phyloP scores from a whole-genome alignment of 306 rosid genomes.

The Castanospermum australe region DNA sequence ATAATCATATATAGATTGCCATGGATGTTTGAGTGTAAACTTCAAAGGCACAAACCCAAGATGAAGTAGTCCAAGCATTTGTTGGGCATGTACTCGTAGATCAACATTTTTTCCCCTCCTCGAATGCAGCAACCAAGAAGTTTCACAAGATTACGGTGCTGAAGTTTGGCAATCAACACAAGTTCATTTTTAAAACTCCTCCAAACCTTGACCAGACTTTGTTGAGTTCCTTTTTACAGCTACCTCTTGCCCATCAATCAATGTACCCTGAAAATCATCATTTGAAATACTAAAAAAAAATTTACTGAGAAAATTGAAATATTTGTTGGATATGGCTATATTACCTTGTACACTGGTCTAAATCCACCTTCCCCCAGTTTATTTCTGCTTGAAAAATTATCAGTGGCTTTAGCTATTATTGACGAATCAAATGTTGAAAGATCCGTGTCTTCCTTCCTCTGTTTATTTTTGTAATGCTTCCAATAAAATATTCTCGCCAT shows the following conservation, averaged over 20 bases:
- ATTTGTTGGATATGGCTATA: not conserved
- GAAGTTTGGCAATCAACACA: conserved; percentile 12
- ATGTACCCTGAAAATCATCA: not conserved
- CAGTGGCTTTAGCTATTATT: conserved; percentile 10
- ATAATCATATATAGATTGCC: too few species aligned
- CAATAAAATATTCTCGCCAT: not conserved
- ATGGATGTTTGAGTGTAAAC: too few species aligned
- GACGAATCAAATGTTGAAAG: conserved; percentile 2
- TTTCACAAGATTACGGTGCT: conserved; percentile 26
- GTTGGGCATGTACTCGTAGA: conserved; percentile 24
- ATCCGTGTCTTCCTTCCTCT: not conserved
- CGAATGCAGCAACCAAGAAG: conserved; percentile 28
- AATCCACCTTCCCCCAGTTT: conserved; percentile 35
- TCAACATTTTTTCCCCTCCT: not conserved
- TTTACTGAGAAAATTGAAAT: not conserved
- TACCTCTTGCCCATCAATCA: not conserved
- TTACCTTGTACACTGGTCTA: conserved; percentile 37
- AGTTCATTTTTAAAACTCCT: conserved; percentile 28
- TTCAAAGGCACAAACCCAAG: conserved; percentile 15
- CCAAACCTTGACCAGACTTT: conserved; percentile 1
- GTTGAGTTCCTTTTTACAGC: conserved; percentile 22
- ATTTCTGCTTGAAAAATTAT: not conserved
- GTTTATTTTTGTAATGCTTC: not conserved
- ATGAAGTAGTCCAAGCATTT: conserved; percentile 25
- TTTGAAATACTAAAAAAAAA: not conserved